A percentile compares a stretch with the other conserved stretches of the same genome.
These are phyloP conservation scores for Sporothrix globosa DNA, from an alignment of 2,329 filamentous ascomycete species.

Conservation along the genomic window DNA sequence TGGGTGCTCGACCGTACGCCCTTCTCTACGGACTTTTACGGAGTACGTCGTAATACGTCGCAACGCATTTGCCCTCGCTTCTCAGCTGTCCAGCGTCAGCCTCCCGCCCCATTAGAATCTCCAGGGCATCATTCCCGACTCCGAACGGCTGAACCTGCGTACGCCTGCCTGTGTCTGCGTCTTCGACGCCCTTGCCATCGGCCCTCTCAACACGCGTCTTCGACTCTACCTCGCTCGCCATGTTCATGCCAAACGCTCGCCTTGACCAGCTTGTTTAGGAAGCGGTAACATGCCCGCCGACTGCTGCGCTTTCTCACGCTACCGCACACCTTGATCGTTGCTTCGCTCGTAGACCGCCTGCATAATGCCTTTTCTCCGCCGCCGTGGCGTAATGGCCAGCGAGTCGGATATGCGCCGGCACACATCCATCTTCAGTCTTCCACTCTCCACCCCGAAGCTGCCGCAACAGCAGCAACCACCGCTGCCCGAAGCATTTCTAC, in stretches of 20 bases:
- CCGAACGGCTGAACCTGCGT: conserved; percentile 24
- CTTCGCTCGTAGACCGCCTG: conserved; percentile 5
- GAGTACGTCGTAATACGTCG: conserved; percentile 22
- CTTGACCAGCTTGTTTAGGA: conserved; percentile 29
- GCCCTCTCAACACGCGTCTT: neutral
- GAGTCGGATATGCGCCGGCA: conserved; percentile 63
- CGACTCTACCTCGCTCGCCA: conserved; percentile 23
- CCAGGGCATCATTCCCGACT: neutral
- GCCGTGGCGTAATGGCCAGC: conserved; percentile 62
- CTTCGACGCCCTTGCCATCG: neutral
- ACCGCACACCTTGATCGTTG: neutral
- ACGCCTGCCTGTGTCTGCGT: neutral
- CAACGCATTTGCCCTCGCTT: conserved; percentile 16
- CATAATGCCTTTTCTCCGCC: conserved; percentile 65
- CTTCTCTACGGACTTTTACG: conserved; percentile 18
- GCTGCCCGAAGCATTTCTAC: conserved; percentile 26
- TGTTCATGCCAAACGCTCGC: conserved; percentile 29
- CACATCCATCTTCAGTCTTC: conserved; percentile 43
- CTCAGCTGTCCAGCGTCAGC: neutral
- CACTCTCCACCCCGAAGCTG: conserved; percentile 37
- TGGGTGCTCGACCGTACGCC: neutral
- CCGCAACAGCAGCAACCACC: conserved; percentile 26
- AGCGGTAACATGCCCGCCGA: conserved; percentile 21
- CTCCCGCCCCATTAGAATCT: conserved; percentile 5
- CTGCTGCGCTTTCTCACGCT: conserved; percentile 15